Base-by-base conservation (phyloP, 306 rosid species). In the Psophocarpus tetragonolobus region DNA sequence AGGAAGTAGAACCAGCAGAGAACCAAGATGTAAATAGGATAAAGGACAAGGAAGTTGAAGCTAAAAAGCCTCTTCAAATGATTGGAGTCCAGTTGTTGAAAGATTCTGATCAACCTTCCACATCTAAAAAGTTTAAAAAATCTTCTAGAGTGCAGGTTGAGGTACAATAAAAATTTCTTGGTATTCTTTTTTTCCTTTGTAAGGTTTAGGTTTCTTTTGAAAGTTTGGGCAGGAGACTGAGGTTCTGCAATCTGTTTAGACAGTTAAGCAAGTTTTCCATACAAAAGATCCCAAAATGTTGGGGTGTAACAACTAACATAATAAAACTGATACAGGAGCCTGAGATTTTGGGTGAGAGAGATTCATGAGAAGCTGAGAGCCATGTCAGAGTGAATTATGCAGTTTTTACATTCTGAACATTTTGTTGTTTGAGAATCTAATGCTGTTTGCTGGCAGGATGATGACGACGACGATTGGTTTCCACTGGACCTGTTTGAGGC, bases 391-490 rank as follows among this genome's bases (percentile, higher is more conserved):
- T n/a, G n/a, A n/a, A n/a, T n/a, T n/a, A n/a, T n/a, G 70, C 53
- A 45, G 58, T 26, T 20, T 3, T 68, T 80, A 35, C 63, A 57
- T 79, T 66, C 62, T 54, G 76, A 78, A 50, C 15, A 51, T 36
- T 58, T 44, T 32, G 39, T 20, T 29, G 17, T 74, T 87, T 50
- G 72, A 54, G 36, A 61, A 58, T 67, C 70, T 73, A 60, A 62
- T 47, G 20, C 47, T 41, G 13, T 47, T 68, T 79, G 67, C 24
- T 78, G 53, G 82, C 90, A 95, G 98, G 84, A 89, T 30, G 98
- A 95, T 79, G 90, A 67, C 29, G 97, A 95, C 6, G 98, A 92
- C 11, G 98, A 95, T 84, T 95, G 98, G 98, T 92, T 95, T 82
- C 96, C 98, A 56, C 83, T 78, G 75, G 97, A 95, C 80, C 63